phyloP scores from a whole-genome alignment of 2,329 filamentous ascomycete species.

The Aspergillus ustus region DNA sequence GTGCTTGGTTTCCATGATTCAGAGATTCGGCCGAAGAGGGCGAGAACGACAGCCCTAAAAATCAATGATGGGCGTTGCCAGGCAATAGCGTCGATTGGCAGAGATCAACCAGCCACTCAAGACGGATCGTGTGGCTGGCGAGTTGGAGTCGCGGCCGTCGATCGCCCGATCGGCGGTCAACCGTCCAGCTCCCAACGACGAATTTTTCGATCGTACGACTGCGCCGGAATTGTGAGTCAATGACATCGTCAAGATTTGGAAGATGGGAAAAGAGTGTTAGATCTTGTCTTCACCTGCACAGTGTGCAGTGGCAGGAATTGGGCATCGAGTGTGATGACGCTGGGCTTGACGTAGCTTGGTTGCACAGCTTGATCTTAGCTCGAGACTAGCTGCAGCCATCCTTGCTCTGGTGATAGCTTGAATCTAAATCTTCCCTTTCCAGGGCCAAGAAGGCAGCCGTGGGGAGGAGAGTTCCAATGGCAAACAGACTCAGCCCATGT shows the following conservation, averaged over 20 bases:
- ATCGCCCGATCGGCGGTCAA: not conserved
- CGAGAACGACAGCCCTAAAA: not conserved
- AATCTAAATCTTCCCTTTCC: not conserved
- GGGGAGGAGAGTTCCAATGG: not conserved
- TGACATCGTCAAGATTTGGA: not conserved
- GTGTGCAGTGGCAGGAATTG: not conserved
- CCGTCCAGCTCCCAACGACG: not conserved
- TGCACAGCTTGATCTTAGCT: not conserved
- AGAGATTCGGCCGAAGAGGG: not conserved
- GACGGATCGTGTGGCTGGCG: not conserved
- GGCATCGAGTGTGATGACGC: not conserved
- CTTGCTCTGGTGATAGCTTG: not conserved
- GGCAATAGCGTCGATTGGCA: not conserved
- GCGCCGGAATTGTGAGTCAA: not conserved
- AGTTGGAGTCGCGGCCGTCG: not conserved
- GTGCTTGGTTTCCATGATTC: not conserved
- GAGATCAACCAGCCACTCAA: not conserved
- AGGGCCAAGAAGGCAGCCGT: not conserved
- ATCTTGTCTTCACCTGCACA: not conserved
- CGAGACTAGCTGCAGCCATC: not conserved
- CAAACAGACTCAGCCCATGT: not conserved
- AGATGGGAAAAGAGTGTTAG: not conserved
- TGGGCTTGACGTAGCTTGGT: slow-evolving; percentile 3
- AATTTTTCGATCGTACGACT: not conserved
- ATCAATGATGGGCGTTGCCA: not conserved